These are phyloP conservation scores for Phenoliferia sp. DNA, from an alignment of 1,284 basidiomycete species.

Conservation along the genomic window DNA sequence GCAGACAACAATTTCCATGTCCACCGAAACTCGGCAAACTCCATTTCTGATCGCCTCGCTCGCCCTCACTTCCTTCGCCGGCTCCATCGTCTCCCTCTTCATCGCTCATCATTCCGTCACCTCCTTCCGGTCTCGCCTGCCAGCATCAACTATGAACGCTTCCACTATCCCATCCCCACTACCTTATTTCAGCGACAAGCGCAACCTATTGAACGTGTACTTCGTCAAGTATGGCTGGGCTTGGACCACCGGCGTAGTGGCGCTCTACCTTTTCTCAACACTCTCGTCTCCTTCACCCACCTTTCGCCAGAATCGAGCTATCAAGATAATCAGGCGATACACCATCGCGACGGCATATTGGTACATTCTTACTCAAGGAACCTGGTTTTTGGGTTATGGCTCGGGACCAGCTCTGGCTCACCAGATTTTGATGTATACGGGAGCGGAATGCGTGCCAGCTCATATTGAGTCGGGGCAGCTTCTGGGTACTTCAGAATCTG, in stretches of 20 bases:
- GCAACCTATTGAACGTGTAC: conserved; percentile 72
- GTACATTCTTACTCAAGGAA: conserved; percentile 48
- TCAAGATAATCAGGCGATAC: conserved; percentile 52
- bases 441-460: conserved; percentile 65
- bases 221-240: conserved; percentile 91
- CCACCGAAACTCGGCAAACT: background rate
- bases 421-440: conserved; percentile 66
- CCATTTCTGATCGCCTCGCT: conserved; percentile 10
- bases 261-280: conserved; percentile 54
- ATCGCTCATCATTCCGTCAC: conserved; percentile 8
- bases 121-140: conserved; percentile 27
- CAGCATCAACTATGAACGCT: conserved; percentile 12
- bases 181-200: conserved; percentile 37
- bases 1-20: background rate
- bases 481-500: background rate
- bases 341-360: conserved; percentile 62
- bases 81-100: conserved; percentile 14
- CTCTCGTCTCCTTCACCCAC: conserved; percentile 36
- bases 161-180: conserved; percentile 20
- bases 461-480: background rate
- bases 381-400: conserved; percentile 68
- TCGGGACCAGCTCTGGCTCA: conserved; percentile 73
- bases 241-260: conserved; percentile 73
- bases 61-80: conserved; percentile 19
- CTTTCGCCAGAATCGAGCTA: conserved; percentile 7